These are phyloP conservation scores for Pleurotus ostreatus DNA, from an alignment of 768 basidiomycete genomes.

Conservation along the genomic window DNA sequence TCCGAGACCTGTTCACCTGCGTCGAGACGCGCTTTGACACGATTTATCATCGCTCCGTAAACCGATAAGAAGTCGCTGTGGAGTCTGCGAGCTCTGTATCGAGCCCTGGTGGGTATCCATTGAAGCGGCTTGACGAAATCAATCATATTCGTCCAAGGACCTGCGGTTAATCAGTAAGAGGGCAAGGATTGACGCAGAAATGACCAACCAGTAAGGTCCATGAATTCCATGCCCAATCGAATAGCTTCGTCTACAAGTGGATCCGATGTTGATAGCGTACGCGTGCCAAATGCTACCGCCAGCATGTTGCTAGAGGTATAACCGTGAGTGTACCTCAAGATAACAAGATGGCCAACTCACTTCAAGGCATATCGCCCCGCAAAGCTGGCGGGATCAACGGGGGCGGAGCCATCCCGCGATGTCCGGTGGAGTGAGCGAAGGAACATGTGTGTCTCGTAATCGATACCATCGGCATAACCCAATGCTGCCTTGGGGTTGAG, in stretches of 20 bases:
- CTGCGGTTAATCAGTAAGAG: neutral
- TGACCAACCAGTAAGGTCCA: conserved; percentile 12
- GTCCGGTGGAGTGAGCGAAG: conserved; percentile 14
- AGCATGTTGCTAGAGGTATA: conserved; percentile 16
- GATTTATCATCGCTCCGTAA: conserved; percentile 25
- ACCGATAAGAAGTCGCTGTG: conserved; percentile 21
- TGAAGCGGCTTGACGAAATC: conserved; percentile 18
- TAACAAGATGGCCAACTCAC: conserved; percentile 6
- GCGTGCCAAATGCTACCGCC: conserved; percentile 16
- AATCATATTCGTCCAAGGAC: conserved; percentile 18
- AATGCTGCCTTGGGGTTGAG: conserved; percentile 13
- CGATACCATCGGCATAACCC: conserved; percentile 14
- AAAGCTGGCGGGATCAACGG: conserved; percentile 15
- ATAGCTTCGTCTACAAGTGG: conserved; percentile 15
- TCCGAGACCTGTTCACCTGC: conserved; percentile 26
- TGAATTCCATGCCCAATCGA: conserved; percentile 16
- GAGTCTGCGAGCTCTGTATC: conserved; percentile 13
- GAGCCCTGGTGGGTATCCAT: conserved; percentile 13
- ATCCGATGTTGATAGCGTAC: conserved; percentile 12
- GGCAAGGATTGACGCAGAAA: neutral
- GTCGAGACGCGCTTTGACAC: conserved; percentile 21
- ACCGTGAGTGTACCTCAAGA: neutral
- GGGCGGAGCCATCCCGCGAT: conserved; percentile 8
- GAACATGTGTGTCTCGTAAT: conserved; percentile 17
- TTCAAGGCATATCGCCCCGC: conserved; percentile 16